phyloP scores from a whole-genome alignment of 1,139 yeast genomes.

The Protomyces inouyei region DNA sequence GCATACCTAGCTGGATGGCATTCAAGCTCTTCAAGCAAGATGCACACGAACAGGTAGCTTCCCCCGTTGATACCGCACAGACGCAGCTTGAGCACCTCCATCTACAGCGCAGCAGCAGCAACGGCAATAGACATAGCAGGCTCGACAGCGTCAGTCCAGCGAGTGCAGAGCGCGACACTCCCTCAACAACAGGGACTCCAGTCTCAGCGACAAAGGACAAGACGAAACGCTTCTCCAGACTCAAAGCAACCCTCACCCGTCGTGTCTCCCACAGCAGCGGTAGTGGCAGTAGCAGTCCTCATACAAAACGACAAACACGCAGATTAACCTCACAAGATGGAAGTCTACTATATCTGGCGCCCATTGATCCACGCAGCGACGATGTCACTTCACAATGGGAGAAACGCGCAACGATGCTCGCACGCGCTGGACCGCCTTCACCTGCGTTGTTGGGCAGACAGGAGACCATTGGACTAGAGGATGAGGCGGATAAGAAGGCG shows the following conservation, averaged over 20 bases:
- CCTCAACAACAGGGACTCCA: neutral
- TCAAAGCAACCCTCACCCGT: neutral
- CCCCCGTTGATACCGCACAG: neutral
- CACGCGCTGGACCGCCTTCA: conserved; percentile 26
- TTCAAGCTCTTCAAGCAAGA: neutral
- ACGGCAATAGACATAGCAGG: no score
- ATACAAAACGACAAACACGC: neutral
- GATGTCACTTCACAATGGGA: conserved; percentile 25
- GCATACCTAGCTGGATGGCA: neutral
- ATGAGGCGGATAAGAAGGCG: neutral
- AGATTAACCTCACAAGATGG: neutral
- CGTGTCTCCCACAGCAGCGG: neutral
- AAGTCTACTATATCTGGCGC: neutral
- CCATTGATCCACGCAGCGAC: neutral
- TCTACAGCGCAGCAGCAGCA: neutral
- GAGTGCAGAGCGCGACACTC: neutral
- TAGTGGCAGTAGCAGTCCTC: neutral
- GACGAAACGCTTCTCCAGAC: neutral
- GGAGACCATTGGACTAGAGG: neutral
- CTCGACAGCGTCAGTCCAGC: no score
- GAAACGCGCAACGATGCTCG: conserved; percentile 22
- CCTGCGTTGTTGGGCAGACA: conserved; percentile 10
- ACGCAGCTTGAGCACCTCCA: neutral
- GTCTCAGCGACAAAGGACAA: neutral
- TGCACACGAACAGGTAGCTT: neutral